phyloP scores from a whole-genome alignment of 148 eudicot species.

The Chenopodium quinoa region DNA sequence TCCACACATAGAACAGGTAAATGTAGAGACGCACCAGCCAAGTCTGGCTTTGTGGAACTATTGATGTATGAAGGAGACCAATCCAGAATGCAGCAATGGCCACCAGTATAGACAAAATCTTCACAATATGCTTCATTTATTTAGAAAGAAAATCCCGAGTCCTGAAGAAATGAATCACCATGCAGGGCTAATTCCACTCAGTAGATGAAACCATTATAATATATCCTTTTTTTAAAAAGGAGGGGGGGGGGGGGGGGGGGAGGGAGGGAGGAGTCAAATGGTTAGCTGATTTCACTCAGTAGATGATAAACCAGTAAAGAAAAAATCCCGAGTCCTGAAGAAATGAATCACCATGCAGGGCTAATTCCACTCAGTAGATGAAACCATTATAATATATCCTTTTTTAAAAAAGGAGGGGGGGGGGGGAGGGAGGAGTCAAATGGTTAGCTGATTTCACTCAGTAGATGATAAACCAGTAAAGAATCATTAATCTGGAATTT shows the following conservation, averaged over 20 bases:
- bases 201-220: not conserved
- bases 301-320: not conserved
- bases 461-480: no score
- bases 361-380: not conserved
- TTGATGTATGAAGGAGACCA: conserved; percentile 55
- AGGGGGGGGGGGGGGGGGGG: not conserved
- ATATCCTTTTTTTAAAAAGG: no score
- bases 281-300: no score
- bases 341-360: not conserved
- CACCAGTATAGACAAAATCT: conserved; percentile 64
- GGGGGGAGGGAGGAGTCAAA: not conserved
- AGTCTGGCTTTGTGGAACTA: conserved; percentile 61
- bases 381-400: not conserved
- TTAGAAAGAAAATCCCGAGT: not conserved
- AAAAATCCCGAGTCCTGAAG: not conserved
- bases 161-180: not conserved
- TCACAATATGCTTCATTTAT: conserved; percentile 84
- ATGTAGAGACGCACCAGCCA: conserved; percentile 65
- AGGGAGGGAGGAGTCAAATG: not conserved
- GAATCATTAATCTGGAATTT: no score
- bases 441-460: not conserved
- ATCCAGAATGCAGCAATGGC: conserved; percentile 74
- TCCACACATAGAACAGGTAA: not conserved
- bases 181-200: not conserved
- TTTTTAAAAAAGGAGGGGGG: no score